phyloP scores from a whole-genome alignment of 192 early-diverging fungal species.

The Coemansia asiatica region DNA sequence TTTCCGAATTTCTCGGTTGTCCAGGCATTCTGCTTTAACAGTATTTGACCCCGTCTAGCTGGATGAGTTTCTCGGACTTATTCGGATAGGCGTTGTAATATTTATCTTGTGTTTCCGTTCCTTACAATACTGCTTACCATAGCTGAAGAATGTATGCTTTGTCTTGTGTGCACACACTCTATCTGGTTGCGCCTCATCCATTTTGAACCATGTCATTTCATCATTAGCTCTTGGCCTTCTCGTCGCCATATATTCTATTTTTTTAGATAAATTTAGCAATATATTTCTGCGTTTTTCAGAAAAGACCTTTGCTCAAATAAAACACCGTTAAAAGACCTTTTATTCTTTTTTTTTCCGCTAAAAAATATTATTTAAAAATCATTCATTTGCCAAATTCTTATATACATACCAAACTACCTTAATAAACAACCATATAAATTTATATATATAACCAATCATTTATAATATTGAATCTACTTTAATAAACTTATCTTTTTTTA shows the following conservation, averaged over 20 bases:
- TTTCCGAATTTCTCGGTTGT: not conserved
- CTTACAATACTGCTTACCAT: constrained; percentile 5
- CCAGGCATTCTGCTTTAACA: not conserved
- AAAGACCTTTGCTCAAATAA: not conserved
- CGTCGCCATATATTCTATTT: not conserved
- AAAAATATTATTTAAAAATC: no score
- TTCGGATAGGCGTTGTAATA: not conserved
- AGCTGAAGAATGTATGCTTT: not conserved
- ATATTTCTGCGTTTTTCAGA: not conserved
- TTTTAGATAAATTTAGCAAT: not conserved
- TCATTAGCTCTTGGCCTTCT: not conserved
- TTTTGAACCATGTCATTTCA: not conserved
- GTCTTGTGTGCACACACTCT: not conserved
- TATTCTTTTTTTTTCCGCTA: not conserved
- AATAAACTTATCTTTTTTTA: not conserved
- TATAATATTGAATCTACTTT: not conserved
- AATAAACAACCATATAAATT: not conserved
- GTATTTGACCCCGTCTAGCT: not conserved
- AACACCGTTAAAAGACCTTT: not conserved
- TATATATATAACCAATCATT: not conserved
- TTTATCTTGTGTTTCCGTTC: not conserved
- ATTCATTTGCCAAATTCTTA: no score
- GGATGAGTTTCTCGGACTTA: not conserved
- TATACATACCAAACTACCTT: not conserved
- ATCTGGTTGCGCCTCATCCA: constrained; percentile 3